phyloP scores from a whole-genome alignment of 495 filamentous ascomycete genomes.

The Hypoxylon lienhwacheense region DNA sequence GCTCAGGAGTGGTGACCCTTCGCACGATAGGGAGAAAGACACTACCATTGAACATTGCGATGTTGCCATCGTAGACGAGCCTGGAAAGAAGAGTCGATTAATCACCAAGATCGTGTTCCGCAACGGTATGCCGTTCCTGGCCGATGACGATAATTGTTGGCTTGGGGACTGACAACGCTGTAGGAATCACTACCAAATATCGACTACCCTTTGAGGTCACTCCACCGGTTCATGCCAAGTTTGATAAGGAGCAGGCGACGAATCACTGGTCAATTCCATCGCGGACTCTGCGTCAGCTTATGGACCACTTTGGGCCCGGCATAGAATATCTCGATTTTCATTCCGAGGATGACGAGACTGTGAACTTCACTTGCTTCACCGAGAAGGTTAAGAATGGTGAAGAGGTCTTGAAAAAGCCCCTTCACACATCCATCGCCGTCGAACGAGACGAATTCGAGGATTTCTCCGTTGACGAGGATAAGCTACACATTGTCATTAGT shows the following conservation, averaged over 20 bases:
- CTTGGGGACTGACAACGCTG: slow-evolving; percentile 26
- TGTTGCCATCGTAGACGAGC: slow-evolving; percentile 74
- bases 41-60: slow-evolving; percentile 85
- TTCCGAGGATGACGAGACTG: slow-evolving; percentile 59
- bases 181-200: slow-evolving; percentile 86
- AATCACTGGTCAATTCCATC: slow-evolving; percentile 82
- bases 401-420: slow-evolving; percentile 91
- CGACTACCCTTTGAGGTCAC: slow-evolving; percentile 86
- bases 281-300: slow-evolving; percentile 74
- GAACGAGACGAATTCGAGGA: slow-evolving; percentile 85
- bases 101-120: slow-evolving; percentile 81
- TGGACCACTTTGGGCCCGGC: slow-evolving; percentile 86
- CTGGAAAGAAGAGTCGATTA: slow-evolving; percentile 75
- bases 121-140: slow-evolving; percentile 61
- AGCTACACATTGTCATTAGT: slow-evolving; percentile 82
- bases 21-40: slow-evolving; percentile 63
- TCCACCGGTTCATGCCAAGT: slow-evolving; percentile 82
- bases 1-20: slow-evolving; percentile 42
- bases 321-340: slow-evolving; percentile 92
- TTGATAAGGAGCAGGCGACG: slow-evolving; percentile 66
- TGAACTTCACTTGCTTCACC: slow-evolving; percentile 90
- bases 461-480: slow-evolving; percentile 72
- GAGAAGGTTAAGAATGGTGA: slow-evolving; percentile 85
- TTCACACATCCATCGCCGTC: slow-evolving; percentile 88
- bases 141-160: slow-evolving; percentile 3